These are phyloP conservation scores for Piper betle DNA, from an alignment of 164 flowering plant genomes.

Conservation along the genomic window DNA sequence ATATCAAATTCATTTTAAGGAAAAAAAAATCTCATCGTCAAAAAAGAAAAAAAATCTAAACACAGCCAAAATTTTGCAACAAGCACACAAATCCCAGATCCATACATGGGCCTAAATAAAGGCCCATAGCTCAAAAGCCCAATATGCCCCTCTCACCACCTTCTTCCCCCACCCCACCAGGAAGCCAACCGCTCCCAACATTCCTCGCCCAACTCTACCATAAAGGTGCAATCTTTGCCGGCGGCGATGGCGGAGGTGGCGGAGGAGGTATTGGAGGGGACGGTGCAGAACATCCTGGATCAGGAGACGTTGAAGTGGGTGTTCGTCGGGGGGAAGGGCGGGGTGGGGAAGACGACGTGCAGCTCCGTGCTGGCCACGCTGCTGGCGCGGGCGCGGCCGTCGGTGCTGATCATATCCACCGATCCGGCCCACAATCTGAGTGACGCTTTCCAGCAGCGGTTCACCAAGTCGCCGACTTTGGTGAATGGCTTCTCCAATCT, in stretches of 20 bases:
- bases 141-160: no score
- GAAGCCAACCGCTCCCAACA: no score
- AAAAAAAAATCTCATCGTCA: no score
- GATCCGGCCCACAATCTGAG: constrained; percentile 98
- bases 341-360: constrained; percentile 94
- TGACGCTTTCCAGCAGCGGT: constrained; percentile 83
- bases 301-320: constrained; percentile 88
- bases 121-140: no score
- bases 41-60: no score
- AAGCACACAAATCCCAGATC: no score
- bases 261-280: constrained; percentile 45
- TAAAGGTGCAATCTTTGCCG: neutral
- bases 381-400: constrained; percentile 48
- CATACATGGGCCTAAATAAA: no score
- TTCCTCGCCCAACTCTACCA: neutral
- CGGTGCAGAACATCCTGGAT: constrained; percentile 62
- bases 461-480: constrained; percentile 74
- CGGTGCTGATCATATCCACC: constrained; percentile 85
- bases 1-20: no score
- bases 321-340: constrained; percentile 96
- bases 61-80: no score
- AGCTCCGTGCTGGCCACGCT: constrained; percentile 74
- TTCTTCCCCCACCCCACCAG: no score
- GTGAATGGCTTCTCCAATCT: constrained; percentile 84
- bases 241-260: constrained; percentile 11